Percentiles rank a stretch among this genome's conserved stretches.
Conservation (phyloP, 345 rosid species). For the Melaleuca quinquenervia region DNA sequence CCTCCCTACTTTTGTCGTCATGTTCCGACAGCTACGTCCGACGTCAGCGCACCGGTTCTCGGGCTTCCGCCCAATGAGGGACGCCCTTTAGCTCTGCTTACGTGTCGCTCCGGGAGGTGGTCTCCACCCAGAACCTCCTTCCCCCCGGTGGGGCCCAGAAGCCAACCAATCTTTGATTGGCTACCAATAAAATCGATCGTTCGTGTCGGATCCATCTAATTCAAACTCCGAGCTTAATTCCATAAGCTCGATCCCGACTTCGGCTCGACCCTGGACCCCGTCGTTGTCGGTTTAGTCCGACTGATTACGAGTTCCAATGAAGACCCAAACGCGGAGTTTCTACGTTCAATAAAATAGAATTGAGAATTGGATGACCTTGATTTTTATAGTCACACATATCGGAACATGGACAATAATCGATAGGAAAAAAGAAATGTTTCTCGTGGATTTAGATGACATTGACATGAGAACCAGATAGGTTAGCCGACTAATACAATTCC, state of each 20-base stretch:
- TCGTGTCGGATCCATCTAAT: too few species aligned
- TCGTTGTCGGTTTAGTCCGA: too few species aligned
- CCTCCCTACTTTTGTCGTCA: background rate
- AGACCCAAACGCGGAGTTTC: too few species aligned
- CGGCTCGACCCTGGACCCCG: too few species aligned
- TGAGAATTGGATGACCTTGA: fast-evolving
- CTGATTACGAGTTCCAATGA: too few species aligned
- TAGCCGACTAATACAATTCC: background rate
- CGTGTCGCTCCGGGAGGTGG: background rate
- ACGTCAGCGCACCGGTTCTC: background rate
- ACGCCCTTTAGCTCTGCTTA: background rate
- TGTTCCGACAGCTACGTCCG: background rate
- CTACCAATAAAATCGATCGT: too few species aligned
- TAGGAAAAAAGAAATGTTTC: background rate
- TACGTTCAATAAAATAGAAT: too few species aligned
- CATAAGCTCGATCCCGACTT: background rate
- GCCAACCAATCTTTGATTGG: background rate
- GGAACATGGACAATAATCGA: background rate
- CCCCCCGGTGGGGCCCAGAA: background rate
- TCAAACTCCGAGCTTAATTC: background rate
- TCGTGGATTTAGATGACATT: background rate
- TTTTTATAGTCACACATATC: background rate
- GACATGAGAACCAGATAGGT: background rate
- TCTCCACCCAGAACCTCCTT: background rate
- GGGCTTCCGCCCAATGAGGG: background rate